Evolutionary conservation across 2,329 filamentous ascomycete genomes (phyloP).

Genomic region (Colletotrichum sp.): DNA sequence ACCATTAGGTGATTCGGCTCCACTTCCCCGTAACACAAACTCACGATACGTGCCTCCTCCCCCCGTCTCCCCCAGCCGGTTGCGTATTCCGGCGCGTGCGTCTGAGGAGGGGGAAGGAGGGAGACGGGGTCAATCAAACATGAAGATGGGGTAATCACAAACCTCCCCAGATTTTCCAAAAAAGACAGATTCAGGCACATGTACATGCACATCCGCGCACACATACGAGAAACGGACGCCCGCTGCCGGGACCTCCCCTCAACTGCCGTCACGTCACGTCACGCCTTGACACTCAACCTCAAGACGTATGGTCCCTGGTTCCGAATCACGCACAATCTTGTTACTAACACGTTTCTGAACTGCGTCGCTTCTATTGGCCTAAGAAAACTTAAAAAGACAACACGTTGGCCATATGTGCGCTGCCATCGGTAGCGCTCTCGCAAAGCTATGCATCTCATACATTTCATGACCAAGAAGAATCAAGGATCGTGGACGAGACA

Average conservation of each 20-base stretch:
- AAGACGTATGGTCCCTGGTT: neutral
- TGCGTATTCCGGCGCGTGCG: neutral
- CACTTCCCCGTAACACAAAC: neutral
- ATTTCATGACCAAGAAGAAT: conserved; percentile 7
- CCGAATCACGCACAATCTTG: neutral
- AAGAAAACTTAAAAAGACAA: neutral
- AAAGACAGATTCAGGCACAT: neutral
- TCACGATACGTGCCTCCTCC: neutral
- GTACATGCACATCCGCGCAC: neutral
- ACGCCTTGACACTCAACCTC: neutral
- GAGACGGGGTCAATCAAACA: neutral
- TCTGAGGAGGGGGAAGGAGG: neutral
- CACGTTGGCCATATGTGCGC: neutral
- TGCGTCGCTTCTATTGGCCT: neutral
- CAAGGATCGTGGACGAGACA: neutral
- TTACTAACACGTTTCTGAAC: neutral
- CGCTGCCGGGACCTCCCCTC: neutral
- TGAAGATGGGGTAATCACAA: neutral
- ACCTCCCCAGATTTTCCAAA: conserved; percentile 4
- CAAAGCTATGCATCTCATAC: neutral
- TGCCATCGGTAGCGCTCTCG: neutral
- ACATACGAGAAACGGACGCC: neutral
- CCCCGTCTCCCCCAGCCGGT: neutral
- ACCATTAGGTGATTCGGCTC: neutral
- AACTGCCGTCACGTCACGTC: neutral